phyloP scores from a whole-genome alignment of 2,329 filamentous ascomycete genomes.

The Parascedosporium putredinis region DNA sequence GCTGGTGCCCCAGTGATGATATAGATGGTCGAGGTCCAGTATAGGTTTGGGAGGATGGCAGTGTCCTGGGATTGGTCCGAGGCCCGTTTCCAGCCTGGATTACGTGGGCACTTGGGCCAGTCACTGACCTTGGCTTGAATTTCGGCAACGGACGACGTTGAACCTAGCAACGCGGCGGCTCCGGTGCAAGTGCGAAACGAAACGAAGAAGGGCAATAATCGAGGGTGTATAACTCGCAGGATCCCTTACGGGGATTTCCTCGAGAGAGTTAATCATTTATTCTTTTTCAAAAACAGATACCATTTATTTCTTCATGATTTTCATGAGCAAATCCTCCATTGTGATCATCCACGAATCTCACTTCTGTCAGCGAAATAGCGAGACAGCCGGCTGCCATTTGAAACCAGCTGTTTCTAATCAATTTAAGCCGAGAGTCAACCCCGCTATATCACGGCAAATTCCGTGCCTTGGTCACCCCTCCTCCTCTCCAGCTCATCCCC shows the following conservation, averaged over 20 bases:
- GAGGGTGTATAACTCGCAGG: too few species aligned
- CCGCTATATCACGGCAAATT: neutral
- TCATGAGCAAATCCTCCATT: neutral
- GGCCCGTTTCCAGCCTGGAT: neutral
- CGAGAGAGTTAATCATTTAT: too few species aligned
- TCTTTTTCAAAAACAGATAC: neutral
- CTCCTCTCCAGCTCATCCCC: neutral
- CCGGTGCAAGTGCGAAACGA: too few species aligned
- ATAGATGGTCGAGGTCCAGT: neutral
- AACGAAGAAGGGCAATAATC: too few species aligned
- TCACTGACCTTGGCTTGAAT: neutral
- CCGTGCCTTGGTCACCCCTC: neutral
- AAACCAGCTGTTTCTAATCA: neutral
- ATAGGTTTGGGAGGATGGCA: neutral
- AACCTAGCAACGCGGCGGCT: neutral
- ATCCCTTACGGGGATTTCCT: too few species aligned
- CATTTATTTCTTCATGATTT: neutral
- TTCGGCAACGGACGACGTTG: neutral
- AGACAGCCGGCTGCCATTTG: neutral
- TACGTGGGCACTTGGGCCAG: neutral
- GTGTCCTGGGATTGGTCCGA: neutral
- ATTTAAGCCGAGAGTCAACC: neutral
- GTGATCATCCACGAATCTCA: neutral
- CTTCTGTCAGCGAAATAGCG: neutral
- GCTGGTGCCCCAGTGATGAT: constrained; percentile 6